A percentile compares a stretch with the other conserved stretches of the same genome.
Conservation (phyloP, 257 asterid species). For the Leptodermis oblonga region DNA sequence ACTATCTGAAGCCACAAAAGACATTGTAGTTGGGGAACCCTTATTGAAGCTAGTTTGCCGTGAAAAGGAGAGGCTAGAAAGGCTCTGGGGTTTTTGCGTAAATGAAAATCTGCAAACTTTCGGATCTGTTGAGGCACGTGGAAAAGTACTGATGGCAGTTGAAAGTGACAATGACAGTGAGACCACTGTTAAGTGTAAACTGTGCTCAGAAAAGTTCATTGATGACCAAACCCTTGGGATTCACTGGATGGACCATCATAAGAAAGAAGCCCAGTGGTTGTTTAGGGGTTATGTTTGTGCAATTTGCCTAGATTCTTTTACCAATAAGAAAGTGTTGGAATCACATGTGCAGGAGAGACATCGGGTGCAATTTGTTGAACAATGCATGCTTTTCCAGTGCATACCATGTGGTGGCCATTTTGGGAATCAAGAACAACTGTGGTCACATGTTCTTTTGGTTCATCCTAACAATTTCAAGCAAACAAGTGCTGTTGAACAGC, state of each 20-base stretch:
- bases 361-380: slow-evolving; percentile 79
- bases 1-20: slow-evolving; percentile 85
- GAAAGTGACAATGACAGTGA: slow-evolving; percentile 33
- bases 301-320: slow-evolving; percentile 90
- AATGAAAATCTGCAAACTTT: slow-evolving; percentile 38
- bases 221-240: slow-evolving; percentile 71
- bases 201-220: slow-evolving; percentile 53
- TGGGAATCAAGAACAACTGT: slow-evolving; percentile 78
- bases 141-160: slow-evolving; percentile 28
- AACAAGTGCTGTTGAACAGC: slow-evolving; percentile 40
- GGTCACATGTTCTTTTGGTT: slow-evolving; percentile 76
- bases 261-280: slow-evolving; percentile 93
- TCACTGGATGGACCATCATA: slow-evolving; percentile 84
- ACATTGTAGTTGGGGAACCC: slow-evolving; percentile 50
- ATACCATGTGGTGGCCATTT: slow-evolving; percentile 84
- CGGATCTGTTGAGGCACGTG: slow-evolving; percentile 37
- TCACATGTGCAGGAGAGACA: slow-evolving; percentile 94
- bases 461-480: slow-evolving; percentile 59
- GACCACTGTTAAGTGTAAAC: slow-evolving; percentile 68
- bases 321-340: slow-evolving; percentile 86
- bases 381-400: slow-evolving; percentile 96
- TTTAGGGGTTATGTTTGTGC: slow-evolving; percentile 98
- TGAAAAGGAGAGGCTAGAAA: slow-evolving; percentile 75
- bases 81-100: slow-evolving; percentile 65
- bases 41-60: slow-evolving; percentile 56